Conservation (phyloP, 2,329 filamentous ascomycete genomes). For the Bisporella sp. region DNA sequence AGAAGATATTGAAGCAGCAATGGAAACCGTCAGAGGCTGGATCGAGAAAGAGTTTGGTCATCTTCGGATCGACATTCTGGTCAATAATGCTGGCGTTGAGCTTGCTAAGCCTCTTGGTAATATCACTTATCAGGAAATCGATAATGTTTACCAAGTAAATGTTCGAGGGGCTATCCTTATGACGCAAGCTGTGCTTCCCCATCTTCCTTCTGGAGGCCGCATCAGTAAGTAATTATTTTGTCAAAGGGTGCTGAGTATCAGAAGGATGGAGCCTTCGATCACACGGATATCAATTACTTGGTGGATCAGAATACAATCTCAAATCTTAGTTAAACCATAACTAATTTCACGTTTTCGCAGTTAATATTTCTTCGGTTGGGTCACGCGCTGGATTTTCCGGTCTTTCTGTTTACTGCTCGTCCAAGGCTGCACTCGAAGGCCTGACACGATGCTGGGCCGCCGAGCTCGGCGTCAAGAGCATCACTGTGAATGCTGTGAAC, state of each 20-base stretch:
- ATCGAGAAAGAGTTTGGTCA: not conserved
- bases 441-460: conserved; percentile 51
- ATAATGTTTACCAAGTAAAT: conserved; percentile 30
- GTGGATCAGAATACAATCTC: too few species aligned
- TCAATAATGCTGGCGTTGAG: conserved; percentile 33
- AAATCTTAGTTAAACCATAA: too few species aligned
- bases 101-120: not conserved
- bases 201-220: conserved; percentile 37
- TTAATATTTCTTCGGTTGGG: conserved; percentile 35
- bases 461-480: conserved; percentile 5
- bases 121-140: not conserved
- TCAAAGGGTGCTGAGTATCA: too few species aligned
- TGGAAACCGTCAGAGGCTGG: not conserved
- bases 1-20: conserved; percentile 27
- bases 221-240: conserved; percentile 29
- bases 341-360: too few species aligned
- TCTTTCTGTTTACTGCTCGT: conserved; percentile 40
- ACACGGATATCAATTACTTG: too few species aligned
- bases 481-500: conserved; percentile 4
- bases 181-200: conserved; percentile 43
- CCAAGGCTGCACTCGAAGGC: conserved; percentile 53
- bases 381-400: not conserved
- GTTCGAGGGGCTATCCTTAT: conserved; percentile 47
- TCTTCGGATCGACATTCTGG: conserved; percentile 31
- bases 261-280: too few species aligned